Evolutionary conservation across 495 filamentous ascomycete species (phyloP), one percentile per base, ranked within the genome.

Genomic region (Aspergillus saccharolyticus): DNA sequence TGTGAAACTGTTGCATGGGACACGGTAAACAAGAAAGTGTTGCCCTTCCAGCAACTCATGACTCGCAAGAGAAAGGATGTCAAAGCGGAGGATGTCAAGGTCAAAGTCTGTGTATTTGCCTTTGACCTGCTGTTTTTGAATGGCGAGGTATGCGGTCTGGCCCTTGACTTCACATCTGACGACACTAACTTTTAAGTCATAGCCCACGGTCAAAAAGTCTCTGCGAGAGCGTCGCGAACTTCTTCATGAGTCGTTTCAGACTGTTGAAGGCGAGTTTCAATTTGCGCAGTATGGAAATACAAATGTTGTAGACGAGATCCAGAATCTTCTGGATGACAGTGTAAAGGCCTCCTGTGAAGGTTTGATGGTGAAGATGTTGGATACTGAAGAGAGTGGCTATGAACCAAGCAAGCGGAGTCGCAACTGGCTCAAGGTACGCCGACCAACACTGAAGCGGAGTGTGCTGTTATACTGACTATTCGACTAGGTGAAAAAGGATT

Each of bases 1-100:
- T 97, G 95, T 73, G 94, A 98, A 75, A 96, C 92, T 0, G 95
- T 97, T n/a, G 94, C 88, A 3, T 98, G 95, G 95, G 95, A 98
- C 71, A 80, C 87, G 1, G 79, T 79, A 2, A 89, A 91, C 76
- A 96, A 97, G 77, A 93, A 96, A 70, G 88, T 98, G 5, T 73
- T 97, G 15, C 94, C 94, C 0, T 98, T 98, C 78, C 94, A 98
- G 71, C 90, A 96, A 66, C 79, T 98, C 20, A 97, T 97, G 95
- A 98, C 94, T 6, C 80, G 94, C 25, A 98, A 98, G 72, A 85
- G 87, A 66, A 98, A 97, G 74, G 94, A 97, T 66, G 94, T 98
- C 67, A 96, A 95, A 66, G 78, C 86, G n/a, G 93, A 97, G 65
- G 95, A 98, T 57, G 86, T 98, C 42, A 97, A 94, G 67, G 87